Conservation (phyloP, 305 asterid genomes). For the Rubia balearica region DNA sequence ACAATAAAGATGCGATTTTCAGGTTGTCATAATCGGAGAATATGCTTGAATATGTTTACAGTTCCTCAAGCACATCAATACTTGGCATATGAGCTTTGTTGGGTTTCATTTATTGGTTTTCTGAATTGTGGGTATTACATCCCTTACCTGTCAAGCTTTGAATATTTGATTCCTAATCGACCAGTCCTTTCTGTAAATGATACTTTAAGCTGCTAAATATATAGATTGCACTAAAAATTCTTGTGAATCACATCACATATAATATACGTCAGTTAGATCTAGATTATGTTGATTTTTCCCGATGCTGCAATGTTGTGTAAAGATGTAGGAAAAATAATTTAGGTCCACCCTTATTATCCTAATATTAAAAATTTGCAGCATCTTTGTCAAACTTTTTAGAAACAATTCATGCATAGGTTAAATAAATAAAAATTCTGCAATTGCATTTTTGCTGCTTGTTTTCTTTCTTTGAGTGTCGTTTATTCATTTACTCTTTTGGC, state of each 20-base stretch:
- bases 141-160: no score
- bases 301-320: not conserved
- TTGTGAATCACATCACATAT: no score
- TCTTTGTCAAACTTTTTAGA: not conserved
- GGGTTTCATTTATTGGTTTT: not conserved
- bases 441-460: not conserved
- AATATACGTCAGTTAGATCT: not conserved
- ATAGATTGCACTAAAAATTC: no score
- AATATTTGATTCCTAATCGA: no score
- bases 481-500: not conserved
- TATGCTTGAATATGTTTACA: not conserved
- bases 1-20: not conserved
- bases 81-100: not conserved
- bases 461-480: not conserved
- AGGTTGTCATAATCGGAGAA: not conserved
- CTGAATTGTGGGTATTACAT: no score
- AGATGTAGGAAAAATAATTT: not conserved
- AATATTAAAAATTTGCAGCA: no score
- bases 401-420: not conserved
- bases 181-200: no score
- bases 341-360: not conserved
- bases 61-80: not conserved
- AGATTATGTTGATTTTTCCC: not conserved
- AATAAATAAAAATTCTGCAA: not conserved
- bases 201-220: no score